Evolutionary conservation across 805 yeast genomes (phyloP), one percentile per base, ranked within the genome.

Genomic region (Wickerhamomyces rabaulensis): DNA sequence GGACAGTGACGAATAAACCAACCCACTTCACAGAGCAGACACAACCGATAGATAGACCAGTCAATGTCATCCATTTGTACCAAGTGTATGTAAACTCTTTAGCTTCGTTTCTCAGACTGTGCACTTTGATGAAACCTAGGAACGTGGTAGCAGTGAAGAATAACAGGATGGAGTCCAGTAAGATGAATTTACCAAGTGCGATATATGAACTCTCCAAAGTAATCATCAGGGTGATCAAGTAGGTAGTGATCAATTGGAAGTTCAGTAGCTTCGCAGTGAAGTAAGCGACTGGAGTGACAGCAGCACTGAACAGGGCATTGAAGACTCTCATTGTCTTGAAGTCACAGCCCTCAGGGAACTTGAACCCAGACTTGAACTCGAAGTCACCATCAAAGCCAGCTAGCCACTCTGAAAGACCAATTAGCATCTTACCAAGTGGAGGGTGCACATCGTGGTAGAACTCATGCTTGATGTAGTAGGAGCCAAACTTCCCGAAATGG

Each of bases 401-500:
- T 50, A 87, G 60, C 61, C 78, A 84, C 23, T 90, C 95, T 16
- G 89, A 81, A 6, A 87, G 68, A 2, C 89, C 95, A 50, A 85
- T 81, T 42, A 87, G 68, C 83, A 87, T 79, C 59, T 87, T 87
- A 9, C 94, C 95, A 55, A 87, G 71, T 1, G 95, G 95, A 19
- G 95, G 95, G 61, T 87, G 95, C 26, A 87, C 95, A 67, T 87
- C 95, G 56, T 82, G 88, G 58, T 87, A 87, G 61, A 86, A 85
- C 57, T 86, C 90, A 59, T 82, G 89, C 63, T 82, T 77, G 53
- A 85, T 68, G 64, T 87, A 87, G 58, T 85, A 81, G 4, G 92
- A 82, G 40, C 95, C 95, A 62, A 87, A 87, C 62, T 84, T 85
- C 39, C 94, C 95, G 63, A 87, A 87, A 70, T 87, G 95, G 6